A percentile compares a stretch with the other conserved stretches of the same genome.
Conservation (phyloP, 75 land plant genomes). For the Cunninghamia lanceolata region DNA sequence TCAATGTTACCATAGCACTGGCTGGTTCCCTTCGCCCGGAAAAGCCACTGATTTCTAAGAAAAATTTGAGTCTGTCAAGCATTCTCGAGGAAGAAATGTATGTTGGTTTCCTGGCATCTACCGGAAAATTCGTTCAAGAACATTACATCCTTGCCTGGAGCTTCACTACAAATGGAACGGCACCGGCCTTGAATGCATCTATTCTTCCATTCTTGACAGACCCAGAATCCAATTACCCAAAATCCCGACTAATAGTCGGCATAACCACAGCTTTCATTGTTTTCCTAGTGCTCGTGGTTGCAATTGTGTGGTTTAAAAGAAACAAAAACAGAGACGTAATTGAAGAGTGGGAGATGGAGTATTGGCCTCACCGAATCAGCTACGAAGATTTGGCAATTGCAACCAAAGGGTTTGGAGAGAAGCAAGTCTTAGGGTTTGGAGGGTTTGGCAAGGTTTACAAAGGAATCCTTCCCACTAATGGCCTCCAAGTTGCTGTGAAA, state of each 20-base stretch:
- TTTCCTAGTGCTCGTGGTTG: too few species aligned
- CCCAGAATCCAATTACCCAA: neutral
- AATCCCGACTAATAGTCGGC: neutral
- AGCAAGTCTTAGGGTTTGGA: constrained; percentile 17
- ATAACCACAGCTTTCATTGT: neutral
- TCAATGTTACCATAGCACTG: neutral
- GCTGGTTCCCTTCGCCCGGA: constrained; percentile 1
- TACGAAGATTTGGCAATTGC: constrained; percentile 23
- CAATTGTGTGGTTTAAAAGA: neutral
- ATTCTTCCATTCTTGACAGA: neutral
- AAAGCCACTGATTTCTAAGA: constrained; percentile 7
- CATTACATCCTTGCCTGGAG: constrained; percentile 20
- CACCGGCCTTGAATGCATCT: constrained; percentile 1
- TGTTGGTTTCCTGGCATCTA: constrained; percentile 24
- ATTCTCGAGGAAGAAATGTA: constrained; percentile 7
- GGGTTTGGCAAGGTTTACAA: constrained; percentile 5
- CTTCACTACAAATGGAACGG: constrained; percentile 7
- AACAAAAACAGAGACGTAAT: neutral
- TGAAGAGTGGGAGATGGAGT: constrained; percentile 11
- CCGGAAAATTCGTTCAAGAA: neutral
- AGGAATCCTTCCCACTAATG: constrained; percentile 20
- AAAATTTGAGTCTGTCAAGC: neutral
- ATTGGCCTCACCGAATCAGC: constrained; percentile 10
- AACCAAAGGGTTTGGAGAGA: constrained; percentile 16
- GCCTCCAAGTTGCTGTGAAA: constrained; percentile 29